phyloP scores from a whole-genome alignment of 202 grass and related monocot genomes.

The Setaria viridis region DNA sequence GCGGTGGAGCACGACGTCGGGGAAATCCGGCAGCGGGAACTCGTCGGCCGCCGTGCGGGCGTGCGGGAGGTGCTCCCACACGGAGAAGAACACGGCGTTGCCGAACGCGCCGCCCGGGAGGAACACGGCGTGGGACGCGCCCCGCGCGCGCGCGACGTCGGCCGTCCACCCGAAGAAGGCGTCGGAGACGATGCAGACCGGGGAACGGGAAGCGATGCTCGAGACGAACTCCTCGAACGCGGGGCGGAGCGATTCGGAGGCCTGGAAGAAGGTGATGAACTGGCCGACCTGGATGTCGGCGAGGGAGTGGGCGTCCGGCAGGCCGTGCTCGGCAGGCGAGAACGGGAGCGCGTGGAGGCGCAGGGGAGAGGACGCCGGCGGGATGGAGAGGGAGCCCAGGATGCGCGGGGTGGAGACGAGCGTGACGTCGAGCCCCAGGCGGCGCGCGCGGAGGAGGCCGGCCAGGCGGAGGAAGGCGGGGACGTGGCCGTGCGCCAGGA shows the following conservation, averaged over 20 bases:
- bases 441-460: slow-evolving; percentile 45
- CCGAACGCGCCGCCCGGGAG: slow-evolving; percentile 70
- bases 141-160: slow-evolving; percentile 50
- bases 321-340: slow-evolving; percentile 60
- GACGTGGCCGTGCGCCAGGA: slow-evolving; percentile 67
- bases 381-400: slow-evolving; percentile 42
- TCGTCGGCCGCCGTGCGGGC: slow-evolving; percentile 37
- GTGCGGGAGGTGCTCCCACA: slow-evolving; percentile 69
- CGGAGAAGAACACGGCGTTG: slow-evolving; percentile 56
- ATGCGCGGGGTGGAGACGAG: slow-evolving; percentile 58
- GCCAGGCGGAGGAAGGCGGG: slow-evolving; percentile 72
- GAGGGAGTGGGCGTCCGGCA: slow-evolving; percentile 53
- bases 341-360: slow-evolving; percentile 59
- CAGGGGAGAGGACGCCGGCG: slow-evolving; percentile 29
- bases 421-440: slow-evolving; percentile 42
- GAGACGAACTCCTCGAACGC: slow-evolving; percentile 68
- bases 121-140: slow-evolving; percentile 63
- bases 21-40: slow-evolving; percentile 62
- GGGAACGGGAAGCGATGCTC: slow-evolving; percentile 15
- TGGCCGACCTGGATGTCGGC: slow-evolving; percentile 61
- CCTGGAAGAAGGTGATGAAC: slow-evolving; percentile 60
- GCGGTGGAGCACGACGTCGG: slow-evolving; percentile 62
- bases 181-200: slow-evolving; percentile 70
- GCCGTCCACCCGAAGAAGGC: slow-evolving; percentile 70
- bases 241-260: slow-evolving; percentile 60